phyloP scores from a whole-genome alignment of 306 rosid species.

The Castanospermum australe region DNA sequence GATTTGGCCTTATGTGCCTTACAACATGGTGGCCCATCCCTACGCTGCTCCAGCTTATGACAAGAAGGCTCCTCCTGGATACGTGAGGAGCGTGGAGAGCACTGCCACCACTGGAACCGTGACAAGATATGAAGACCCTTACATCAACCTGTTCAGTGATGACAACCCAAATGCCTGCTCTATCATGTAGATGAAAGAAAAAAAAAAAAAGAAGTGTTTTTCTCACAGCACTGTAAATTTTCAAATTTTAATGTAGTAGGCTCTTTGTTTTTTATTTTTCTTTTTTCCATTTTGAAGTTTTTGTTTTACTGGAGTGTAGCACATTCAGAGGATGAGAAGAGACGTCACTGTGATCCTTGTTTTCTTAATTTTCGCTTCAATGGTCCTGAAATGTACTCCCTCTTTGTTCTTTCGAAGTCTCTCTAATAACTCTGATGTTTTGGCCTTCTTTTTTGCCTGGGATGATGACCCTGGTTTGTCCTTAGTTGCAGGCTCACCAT shows the following conservation, averaged over 20 bases:
- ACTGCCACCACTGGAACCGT: conserved; percentile 41
- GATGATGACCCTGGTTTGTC: too few relatives aligned
- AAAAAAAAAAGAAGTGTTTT: background rate
- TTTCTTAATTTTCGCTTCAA: background rate
- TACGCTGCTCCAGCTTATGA: conserved; percentile 72
- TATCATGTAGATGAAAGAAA: conserved; percentile 52
- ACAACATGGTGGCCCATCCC: conserved; percentile 69
- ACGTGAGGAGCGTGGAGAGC: conserved; percentile 70
- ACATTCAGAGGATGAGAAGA: conserved; percentile 32
- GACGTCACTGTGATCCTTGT: conserved; percentile 28
- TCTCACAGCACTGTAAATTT: conserved; percentile 12
- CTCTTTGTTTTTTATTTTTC: background rate
- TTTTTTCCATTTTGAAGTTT: background rate
- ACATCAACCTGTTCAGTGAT: conserved; percentile 77
- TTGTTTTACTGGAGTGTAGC: conserved; percentile 15
- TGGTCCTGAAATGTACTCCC: background rate
- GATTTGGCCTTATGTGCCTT: conserved; percentile 94
- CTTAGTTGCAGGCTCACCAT: too few relatives aligned
- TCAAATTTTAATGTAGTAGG: conserved; percentile 13
- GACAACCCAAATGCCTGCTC: conserved; percentile 95
- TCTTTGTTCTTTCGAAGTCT: background rate
- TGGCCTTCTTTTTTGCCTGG: too few relatives aligned
- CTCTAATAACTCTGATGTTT: too few relatives aligned
- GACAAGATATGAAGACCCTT: conserved; percentile 61
- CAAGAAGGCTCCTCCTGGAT: conserved; percentile 92